phyloP scores from a whole-genome alignment of 805 yeast species.

The Metschnikowia lunata region DNA sequence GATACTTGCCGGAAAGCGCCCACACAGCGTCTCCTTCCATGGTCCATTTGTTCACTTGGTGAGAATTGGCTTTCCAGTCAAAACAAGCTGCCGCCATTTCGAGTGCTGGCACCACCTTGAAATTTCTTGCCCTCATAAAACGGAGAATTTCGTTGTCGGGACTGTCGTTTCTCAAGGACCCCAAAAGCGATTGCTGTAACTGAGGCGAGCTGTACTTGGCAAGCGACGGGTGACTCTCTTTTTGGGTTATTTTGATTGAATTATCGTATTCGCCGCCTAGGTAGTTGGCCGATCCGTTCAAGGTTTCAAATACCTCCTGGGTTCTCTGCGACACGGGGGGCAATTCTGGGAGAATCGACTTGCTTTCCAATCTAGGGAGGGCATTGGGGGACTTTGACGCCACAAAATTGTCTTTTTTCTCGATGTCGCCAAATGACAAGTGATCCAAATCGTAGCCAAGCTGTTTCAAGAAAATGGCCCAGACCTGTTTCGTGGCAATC shows the following conservation, averaged over 20 bases:
- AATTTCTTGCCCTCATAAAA: constrained; percentile 17
- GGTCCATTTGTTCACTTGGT: constrained; percentile 24
- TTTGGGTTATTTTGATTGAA: constrained; percentile 6
- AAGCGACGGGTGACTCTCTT: constrained; percentile 8
- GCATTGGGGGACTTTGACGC: constrained; percentile 12
- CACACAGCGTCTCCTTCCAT: constrained; percentile 14
- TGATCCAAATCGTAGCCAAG: constrained; percentile 17
- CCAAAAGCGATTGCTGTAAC: constrained; percentile 16
- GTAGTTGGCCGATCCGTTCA: constrained; percentile 14
- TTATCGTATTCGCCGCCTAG: constrained; percentile 10
- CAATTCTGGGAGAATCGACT: constrained; percentile 7
- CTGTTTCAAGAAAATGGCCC: constrained; percentile 59
- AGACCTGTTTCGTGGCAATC: constrained; percentile 58
- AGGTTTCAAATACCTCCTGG: constrained; percentile 3
- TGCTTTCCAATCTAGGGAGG: constrained; percentile 11
- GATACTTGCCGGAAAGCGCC: constrained; percentile 11
- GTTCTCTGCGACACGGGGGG: constrained; percentile 13
- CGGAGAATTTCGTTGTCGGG: constrained; percentile 18
- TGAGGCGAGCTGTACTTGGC: constrained; percentile 10
- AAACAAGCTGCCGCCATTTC: constrained; percentile 14
- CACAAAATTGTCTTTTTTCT: constrained; percentile 8
- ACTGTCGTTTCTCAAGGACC: constrained; percentile 13
- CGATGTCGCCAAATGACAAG: constrained; percentile 11
- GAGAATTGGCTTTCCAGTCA: constrained; percentile 15
- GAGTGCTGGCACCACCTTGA: constrained; percentile 10